Evolutionary conservation across 805 yeast genomes (phyloP).

Genomic region (Alloascoidea africana): DNA sequence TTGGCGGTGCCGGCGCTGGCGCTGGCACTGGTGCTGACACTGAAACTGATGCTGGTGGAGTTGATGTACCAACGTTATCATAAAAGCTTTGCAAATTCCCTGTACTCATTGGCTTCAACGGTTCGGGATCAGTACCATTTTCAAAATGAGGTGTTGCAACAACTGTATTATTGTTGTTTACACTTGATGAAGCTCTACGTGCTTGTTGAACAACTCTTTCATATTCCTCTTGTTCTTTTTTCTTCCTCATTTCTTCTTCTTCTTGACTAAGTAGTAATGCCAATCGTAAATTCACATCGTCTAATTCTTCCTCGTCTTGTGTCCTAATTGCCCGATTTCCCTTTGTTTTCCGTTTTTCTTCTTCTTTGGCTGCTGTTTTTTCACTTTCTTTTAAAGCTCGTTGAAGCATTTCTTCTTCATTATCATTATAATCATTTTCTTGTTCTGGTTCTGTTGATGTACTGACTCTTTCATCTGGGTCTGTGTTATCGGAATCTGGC

Average conservation of each 20-base stretch:
- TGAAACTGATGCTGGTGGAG: background rate
- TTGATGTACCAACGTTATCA: background rate
- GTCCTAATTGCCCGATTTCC: too few species aligned
- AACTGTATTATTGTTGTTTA: background rate
- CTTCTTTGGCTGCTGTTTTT: constrained; percentile 1
- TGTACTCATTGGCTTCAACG: background rate
- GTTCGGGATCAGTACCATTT: too few species aligned
- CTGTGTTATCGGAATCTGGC: background rate
- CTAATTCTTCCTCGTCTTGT: background rate
- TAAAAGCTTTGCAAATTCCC: background rate
- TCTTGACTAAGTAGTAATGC: constrained; percentile 1
- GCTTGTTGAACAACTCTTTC: background rate
- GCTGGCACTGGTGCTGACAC: background rate
- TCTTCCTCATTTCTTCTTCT: background rate
- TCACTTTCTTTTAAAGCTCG: background rate
- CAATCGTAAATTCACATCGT: background rate
- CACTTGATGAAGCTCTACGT: background rate
- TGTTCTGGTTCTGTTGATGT: background rate
- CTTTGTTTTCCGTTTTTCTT: too few species aligned
- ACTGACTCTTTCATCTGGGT: background rate
- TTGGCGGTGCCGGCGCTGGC: background rate
- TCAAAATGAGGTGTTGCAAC: background rate
- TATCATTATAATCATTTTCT: background rate
- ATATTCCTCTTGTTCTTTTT: background rate
- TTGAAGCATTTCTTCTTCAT: background rate